Conservation (phyloP, 192 early-diverging fungal genomes). For the Oehlia diaphana region DNA sequence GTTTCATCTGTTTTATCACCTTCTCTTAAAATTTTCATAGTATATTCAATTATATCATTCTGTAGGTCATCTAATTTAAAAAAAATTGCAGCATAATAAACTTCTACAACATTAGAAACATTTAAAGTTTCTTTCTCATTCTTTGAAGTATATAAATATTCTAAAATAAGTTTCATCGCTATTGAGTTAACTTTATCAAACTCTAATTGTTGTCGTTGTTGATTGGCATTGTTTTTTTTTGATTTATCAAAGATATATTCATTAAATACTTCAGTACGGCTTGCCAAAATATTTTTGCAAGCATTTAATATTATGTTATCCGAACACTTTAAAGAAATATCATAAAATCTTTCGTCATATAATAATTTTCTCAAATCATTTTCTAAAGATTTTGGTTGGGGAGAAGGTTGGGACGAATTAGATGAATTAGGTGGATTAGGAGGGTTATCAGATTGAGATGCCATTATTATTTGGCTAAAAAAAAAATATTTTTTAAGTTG, state of each 20-base stretch:
- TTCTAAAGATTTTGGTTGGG: not conserved
- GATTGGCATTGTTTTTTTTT: not conserved
- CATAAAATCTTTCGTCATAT: not conserved
- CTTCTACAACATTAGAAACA: not conserved
- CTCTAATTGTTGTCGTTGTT: not conserved
- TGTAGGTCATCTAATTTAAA: not conserved
- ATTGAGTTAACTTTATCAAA: not conserved
- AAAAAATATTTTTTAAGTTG: too few species aligned
- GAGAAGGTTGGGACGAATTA: not conserved
- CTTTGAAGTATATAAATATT: slow-evolving; percentile 7
- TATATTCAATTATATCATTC: not conserved
- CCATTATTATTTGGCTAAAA: not conserved
- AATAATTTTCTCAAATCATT: not conserved
- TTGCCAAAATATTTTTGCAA: not conserved
- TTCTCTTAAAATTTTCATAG: not conserved
- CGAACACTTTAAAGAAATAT: not conserved
- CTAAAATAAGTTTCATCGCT: not conserved
- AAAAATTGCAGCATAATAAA: not conserved
- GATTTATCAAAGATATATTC: not conserved
- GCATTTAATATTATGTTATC: not conserved
- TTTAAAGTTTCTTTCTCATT: not conserved
- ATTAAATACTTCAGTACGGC: not conserved
- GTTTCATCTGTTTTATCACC: not conserved
- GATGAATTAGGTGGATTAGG: too few species aligned
- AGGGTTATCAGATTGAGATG: not conserved